phyloP scores from a whole-genome alignment of 148 eudicot genomes.

The Hydrangea macrophylla region DNA sequence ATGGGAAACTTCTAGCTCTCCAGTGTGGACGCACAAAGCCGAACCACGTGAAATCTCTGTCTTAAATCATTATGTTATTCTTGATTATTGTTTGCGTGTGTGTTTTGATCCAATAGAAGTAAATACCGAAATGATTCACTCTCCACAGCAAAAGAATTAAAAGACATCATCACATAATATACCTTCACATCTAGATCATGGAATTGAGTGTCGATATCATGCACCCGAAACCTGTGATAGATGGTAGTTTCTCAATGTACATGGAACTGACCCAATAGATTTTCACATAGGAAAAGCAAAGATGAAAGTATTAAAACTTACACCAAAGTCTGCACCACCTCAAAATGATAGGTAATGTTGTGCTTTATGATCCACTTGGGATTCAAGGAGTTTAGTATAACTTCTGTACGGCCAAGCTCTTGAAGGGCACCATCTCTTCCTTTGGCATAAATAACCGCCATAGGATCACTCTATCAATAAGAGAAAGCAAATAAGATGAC shows the following conservation, averaged over 20 bases:
- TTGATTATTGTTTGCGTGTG: too few species aligned
- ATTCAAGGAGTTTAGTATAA: slow-evolving; percentile 68
- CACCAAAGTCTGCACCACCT: slow-evolving; percentile 87
- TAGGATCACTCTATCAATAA: slow-evolving; percentile 85
- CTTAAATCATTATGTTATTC: too few species aligned
- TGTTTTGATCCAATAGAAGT: too few species aligned
- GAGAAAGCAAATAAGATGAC: slow-evolving; percentile 15
- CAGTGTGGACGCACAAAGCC: too few species aligned
- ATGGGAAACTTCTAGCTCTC: too few species aligned
- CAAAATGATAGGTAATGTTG: slow-evolving; percentile 73
- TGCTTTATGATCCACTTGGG: slow-evolving; percentile 85
- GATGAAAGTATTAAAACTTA: slow-evolving; percentile 36
- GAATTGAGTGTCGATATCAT: slow-evolving; percentile 89
- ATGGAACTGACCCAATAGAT: slow-evolving; percentile 6
- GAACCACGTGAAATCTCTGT: too few species aligned
- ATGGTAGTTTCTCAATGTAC: slow-evolving; percentile 19
- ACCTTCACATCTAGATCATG: slow-evolving; percentile 80
- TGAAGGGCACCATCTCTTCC: slow-evolving; percentile 83
- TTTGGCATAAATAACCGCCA: slow-evolving; percentile 78
- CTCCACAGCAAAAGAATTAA: not conserved
- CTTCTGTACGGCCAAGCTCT: slow-evolving; percentile 95
- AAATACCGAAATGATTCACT: not conserved
- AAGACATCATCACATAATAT: slow-evolving; percentile 13
- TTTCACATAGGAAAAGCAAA: slow-evolving; percentile 9
- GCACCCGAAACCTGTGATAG: slow-evolving; percentile 74